These are phyloP conservation scores for Bifiguratus adelaidae DNA, from an alignment of 192 early-diverging fungal species.

Conservation along the genomic window DNA sequence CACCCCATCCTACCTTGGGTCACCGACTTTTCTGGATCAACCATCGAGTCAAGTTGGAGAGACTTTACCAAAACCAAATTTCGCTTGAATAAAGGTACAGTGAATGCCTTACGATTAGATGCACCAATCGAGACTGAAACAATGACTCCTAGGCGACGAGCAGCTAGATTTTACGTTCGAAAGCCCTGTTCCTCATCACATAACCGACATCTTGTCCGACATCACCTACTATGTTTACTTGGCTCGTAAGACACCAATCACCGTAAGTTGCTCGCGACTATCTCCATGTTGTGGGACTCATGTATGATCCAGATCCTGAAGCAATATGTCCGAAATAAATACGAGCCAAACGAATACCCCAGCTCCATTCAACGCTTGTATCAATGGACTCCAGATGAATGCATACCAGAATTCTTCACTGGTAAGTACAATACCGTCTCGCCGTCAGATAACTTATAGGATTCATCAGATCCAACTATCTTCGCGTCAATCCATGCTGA, in stretches of 20 bases:
- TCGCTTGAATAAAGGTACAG: conserved; percentile 45
- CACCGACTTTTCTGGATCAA: conserved; percentile 47
- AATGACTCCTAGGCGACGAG: conserved; percentile 51
- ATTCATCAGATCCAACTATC: conserved; percentile 34
- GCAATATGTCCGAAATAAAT: conserved; percentile 56
- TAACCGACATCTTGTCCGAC: conserved; percentile 56
- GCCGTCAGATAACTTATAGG: not conserved
- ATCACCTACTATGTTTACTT: conserved; percentile 61
- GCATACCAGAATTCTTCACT: conserved; percentile 64
- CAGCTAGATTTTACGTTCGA: conserved; percentile 61
- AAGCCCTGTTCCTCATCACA: conserved; percentile 55
- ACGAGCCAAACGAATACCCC: conserved; percentile 59
- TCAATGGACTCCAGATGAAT: conserved; percentile 65
- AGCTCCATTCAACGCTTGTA: conserved; percentile 47
- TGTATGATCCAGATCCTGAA: conserved; percentile 28
- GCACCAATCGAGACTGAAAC: too few species aligned
- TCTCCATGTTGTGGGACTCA: too few species aligned
- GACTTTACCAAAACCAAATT: conserved; percentile 57
- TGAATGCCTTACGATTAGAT: not conserved
- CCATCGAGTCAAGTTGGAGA: conserved; percentile 34
- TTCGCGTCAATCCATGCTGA: conserved; percentile 52
- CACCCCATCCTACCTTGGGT: conserved; percentile 65
- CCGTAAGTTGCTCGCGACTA: conserved; percentile 16
- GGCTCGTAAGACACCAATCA: conserved; percentile 49
- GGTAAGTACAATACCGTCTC: conserved; percentile 2